Base-by-base conservation (phyloP, 306 rosid species). In the Dryas octopetala region DNA sequence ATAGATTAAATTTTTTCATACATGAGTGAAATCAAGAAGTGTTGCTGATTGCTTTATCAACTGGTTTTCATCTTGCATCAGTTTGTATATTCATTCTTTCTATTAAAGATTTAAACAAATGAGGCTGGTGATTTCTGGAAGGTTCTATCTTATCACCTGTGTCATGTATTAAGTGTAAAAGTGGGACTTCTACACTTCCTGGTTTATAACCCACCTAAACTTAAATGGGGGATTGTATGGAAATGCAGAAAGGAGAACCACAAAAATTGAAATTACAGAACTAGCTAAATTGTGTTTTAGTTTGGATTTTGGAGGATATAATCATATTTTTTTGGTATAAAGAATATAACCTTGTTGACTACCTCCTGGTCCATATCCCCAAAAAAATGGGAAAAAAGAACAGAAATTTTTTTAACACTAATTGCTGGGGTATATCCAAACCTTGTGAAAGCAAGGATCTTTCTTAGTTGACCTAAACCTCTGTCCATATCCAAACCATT, bases 1-100 rank as follows among this genome's bases (percentile, higher is more conserved):
- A 61, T 74, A 74, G 78, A 61, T 69, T 83, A 55, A 32, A 52
- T 72, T 63, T 58, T 74, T 85, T 84, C 73, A 83, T 90, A 80
- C 76, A 59, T 54, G 62, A 79, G 74, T 61, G 83, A 69, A 73
- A 66, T 62, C 46, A 44, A 41, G 50, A 66, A 43, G 47, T 79
- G 75, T 23, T 73, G 38, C 11, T 17, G 53, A 66, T 61, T 68
- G 19, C 32, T 64, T 44, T 19, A 5, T n/a, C 26, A n/a, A 4
- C n/a, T 65, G 38, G 52, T 65, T 44, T 9, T 43, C 0, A 64
- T 41, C 17, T 32, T 28, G 45, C 4, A 58, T 59, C 41, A 59
- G 63, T 26, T 55, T 55, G 61, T n/a, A 55, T 17, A 2, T 12
- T 55, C 61, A 55, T 55, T 55, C 32, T 23, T 19, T 23, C 41